phyloP scores from a whole-genome alignment of 305 asterid genomes.

The Fraxinus nigra region DNA sequence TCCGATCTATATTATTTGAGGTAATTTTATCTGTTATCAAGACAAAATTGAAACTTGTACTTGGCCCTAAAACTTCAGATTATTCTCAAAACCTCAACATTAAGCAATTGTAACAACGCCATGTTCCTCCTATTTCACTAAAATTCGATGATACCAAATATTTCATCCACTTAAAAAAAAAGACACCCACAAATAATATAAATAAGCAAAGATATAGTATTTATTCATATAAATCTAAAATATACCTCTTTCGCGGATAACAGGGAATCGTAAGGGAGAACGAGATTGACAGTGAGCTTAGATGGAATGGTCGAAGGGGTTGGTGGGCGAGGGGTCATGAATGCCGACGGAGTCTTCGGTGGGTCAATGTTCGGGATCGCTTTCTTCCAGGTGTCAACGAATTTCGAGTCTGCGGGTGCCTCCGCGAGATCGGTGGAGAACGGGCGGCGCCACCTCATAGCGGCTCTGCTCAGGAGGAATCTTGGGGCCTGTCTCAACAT shows the following conservation, averaged over 20 bases:
- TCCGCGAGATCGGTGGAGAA: slow-evolving; percentile 58
- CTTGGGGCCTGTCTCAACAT: slow-evolving; percentile 66
- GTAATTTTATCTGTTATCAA: neutral
- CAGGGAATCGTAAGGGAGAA: slow-evolving; percentile 68
- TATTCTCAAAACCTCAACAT: neutral
- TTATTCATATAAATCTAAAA: neutral
- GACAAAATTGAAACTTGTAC: neutral
- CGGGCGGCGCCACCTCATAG: slow-evolving; percentile 54
- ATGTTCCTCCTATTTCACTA: neutral
- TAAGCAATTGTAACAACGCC: neutral
- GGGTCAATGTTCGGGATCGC: slow-evolving; percentile 61
- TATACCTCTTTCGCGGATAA: slow-evolving; percentile 62
- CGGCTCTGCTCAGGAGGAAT: slow-evolving; percentile 43
- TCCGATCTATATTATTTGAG: neutral
- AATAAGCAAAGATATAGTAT: neutral
- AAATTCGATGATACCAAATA: neutral
- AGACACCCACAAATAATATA: neutral
- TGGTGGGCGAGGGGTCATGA: slow-evolving; percentile 69
- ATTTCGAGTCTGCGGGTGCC: slow-evolving; percentile 50
- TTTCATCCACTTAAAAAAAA: neutral
- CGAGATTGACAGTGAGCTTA: slow-evolving; percentile 82
- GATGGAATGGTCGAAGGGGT: slow-evolving; percentile 68
- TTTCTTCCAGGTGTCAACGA: slow-evolving; percentile 64
- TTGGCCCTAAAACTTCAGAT: neutral
- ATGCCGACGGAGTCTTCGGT: slow-evolving; percentile 66